A percentile compares a stretch with the other conserved stretches of the same genome.
phyloP scores from a whole-genome alignment of 73 alveolate genomes.

The Breviolum minutum region DNA sequence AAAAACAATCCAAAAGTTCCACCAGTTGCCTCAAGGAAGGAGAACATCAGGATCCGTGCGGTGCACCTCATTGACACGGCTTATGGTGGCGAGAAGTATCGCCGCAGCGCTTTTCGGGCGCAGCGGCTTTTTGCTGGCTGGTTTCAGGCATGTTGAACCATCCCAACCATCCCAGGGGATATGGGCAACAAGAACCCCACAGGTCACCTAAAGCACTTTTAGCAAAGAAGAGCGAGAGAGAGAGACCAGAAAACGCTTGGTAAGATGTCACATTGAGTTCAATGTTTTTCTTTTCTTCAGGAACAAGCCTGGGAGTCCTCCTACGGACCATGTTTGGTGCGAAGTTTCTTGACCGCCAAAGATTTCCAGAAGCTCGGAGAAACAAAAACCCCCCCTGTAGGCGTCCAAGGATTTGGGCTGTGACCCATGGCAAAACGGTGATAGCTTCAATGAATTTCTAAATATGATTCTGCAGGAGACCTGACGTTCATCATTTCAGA shows the following conservation, averaged over 20 bases:
- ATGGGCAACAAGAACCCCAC: too few relatives aligned
- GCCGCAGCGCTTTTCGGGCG: conserved; percentile 27
- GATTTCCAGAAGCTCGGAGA: conserved; percentile 28
- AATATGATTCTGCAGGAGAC: too few relatives aligned
- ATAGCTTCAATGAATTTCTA: too few relatives aligned
- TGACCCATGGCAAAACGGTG: too few relatives aligned
- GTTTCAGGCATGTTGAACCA: neutral
- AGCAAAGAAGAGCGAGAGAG: too few relatives aligned
- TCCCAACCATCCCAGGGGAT: too few relatives aligned
- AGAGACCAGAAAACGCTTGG: too few relatives aligned
- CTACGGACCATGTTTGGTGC: conserved; percentile 8
- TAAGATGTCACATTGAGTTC: neutral
- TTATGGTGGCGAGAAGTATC: conserved; percentile 61
- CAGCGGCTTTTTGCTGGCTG: conserved; percentile 80
- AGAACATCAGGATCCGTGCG: conserved; percentile 34
- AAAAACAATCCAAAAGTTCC: neutral
- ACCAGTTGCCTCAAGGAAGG: neutral
- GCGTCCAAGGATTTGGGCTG: too few relatives aligned
- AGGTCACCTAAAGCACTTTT: too few relatives aligned
- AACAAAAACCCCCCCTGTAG: too few relatives aligned
- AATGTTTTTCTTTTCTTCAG: neutral
- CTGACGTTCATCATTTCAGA: too few relatives aligned
- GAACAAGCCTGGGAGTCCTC: conserved; percentile 43
- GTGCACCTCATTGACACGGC: conserved; percentile 72
- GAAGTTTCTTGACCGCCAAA: conserved; percentile 59